Conservation (phyloP, 257 asterid genomes). For the Solanum chilense region DNA sequence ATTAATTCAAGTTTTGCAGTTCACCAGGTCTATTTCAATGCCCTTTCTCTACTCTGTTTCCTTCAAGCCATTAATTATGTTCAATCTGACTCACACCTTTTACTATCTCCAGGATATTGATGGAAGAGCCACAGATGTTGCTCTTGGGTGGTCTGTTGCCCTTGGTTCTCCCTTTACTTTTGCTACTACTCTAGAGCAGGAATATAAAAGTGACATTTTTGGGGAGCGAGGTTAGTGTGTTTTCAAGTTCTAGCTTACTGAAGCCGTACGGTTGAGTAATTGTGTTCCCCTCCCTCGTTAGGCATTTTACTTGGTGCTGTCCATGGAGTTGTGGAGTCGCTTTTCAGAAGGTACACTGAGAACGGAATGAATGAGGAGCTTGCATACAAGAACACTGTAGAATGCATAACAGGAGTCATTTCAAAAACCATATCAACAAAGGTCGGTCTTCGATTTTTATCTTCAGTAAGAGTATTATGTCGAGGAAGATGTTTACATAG, state of each 20-base stretch:
- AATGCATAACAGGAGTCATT: slow-evolving; percentile 74
- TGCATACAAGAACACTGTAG: slow-evolving; percentile 94
- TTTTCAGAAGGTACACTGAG: slow-evolving; percentile 90
- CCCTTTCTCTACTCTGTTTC: neutral
- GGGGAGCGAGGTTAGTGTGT: slow-evolving; percentile 74
- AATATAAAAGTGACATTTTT: slow-evolving; percentile 87
- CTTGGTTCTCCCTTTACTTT: slow-evolving; percentile 97
- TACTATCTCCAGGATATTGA: slow-evolving; percentile 53
- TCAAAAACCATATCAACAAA: slow-evolving; percentile 84
- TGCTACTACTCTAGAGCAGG: slow-evolving; percentile 84
- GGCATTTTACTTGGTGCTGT: slow-evolving; percentile 98
- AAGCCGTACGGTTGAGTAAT: neutral
- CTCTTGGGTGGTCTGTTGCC: slow-evolving; percentile 96
- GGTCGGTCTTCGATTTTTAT: slow-evolving; percentile 24
- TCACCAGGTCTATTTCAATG: slow-evolving; percentile 55
- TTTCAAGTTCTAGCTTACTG: neutral
- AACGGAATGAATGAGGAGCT: slow-evolving; percentile 85
- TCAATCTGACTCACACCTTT: neutral
- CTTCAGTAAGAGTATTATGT: neutral
- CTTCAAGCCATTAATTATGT: neutral
- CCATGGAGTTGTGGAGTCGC: slow-evolving; percentile 87
- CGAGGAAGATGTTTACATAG: neutral
- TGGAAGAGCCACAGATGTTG: slow-evolving; percentile 96
- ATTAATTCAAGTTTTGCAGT: slow-evolving; percentile 92
- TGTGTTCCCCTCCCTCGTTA: slow-evolving; percentile 7